Conservation (phyloP, 2,329 filamentous ascomycete genomes). For the Ceratocystis alfenasii region DNA sequence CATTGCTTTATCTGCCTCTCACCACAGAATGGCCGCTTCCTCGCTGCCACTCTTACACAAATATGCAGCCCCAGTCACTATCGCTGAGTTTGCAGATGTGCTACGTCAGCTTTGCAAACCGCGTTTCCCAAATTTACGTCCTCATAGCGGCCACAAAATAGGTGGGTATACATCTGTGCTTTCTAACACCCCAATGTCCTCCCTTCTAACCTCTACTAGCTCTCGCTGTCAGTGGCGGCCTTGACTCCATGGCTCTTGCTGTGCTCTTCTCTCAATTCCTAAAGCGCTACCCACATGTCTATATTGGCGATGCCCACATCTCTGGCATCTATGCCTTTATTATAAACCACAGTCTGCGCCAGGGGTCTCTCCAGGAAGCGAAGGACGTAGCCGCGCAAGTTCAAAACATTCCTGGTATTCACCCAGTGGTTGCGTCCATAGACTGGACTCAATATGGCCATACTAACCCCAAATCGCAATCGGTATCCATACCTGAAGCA, state of each 20-base stretch:
- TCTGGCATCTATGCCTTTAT: constrained; percentile 36
- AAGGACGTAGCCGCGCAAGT: constrained; percentile 34
- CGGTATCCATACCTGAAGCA: background rate
- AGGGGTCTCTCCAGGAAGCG: constrained; percentile 43
- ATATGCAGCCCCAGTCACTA: background rate
- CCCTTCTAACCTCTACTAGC: constrained; percentile 33
- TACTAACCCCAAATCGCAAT: background rate
- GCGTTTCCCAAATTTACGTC: background rate
- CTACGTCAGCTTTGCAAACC: constrained; percentile 1
- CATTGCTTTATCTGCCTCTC: background rate
- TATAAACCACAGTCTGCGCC: constrained; percentile 47
- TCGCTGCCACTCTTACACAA: background rate
- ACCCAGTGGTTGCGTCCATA: constrained; percentile 28
- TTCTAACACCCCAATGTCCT: background rate
- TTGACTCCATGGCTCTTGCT: constrained; percentile 95
- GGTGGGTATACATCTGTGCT: background rate
- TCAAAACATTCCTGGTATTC: constrained; percentile 30
- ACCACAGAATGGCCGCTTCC: constrained; percentile 2
- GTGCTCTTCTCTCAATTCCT: constrained; percentile 50
- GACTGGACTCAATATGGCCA: constrained; percentile 20
- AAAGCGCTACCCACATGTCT: constrained; percentile 28
- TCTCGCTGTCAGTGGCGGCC: constrained; percentile 79
- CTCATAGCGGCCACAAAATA: constrained; percentile 5
- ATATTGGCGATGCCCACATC: constrained; percentile 37
- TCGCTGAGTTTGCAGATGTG: constrained; percentile 9